A percentile compares a stretch with the other conserved stretches of the same genome.
phyloP scores from a whole-genome alignment of 192 early-diverging fungal species.

The Coemansia sp. region DNA sequence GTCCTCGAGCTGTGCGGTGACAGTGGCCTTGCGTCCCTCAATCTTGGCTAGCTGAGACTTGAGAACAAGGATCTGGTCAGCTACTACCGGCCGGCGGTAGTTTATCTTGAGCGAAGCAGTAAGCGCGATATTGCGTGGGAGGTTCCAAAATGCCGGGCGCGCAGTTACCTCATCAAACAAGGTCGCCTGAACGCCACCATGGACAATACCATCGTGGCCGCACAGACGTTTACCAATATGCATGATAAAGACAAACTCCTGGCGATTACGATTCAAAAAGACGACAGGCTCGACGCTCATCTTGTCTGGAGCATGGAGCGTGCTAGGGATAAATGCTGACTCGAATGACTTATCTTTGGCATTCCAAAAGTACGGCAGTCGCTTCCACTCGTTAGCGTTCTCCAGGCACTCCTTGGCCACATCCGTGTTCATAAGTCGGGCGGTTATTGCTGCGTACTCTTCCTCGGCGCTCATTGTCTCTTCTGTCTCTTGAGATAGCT shows the following conservation, averaged over 20 bases:
- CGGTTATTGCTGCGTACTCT: slow-evolving; percentile 8
- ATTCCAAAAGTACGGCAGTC: slow-evolving; percentile 49
- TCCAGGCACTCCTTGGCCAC: slow-evolving; percentile 41
- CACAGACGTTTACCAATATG: slow-evolving; percentile 74
- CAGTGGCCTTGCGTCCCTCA: slow-evolving; percentile 72
- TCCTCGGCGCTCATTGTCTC: neutral
- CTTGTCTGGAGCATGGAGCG: slow-evolving; percentile 31
- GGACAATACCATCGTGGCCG: slow-evolving; percentile 78
- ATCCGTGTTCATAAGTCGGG: slow-evolving; percentile 24
- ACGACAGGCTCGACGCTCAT: slow-evolving; percentile 44
- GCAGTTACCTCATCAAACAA: slow-evolving; percentile 71
- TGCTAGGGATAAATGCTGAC: slow-evolving; percentile 29
- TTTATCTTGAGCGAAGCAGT: slow-evolving; percentile 79
- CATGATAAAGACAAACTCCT: slow-evolving; percentile 56
- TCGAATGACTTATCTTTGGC: slow-evolving; percentile 1
- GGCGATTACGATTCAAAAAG: slow-evolving; percentile 53
- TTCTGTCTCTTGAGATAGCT: neutral
- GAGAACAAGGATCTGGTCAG: slow-evolving; percentile 63
- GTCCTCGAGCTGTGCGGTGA: slow-evolving; percentile 65
- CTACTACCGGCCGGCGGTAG: slow-evolving; percentile 68
- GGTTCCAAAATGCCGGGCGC: slow-evolving; percentile 59
- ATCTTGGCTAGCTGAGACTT: slow-evolving; percentile 57
- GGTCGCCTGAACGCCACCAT: slow-evolving; percentile 77
- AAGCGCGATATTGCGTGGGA: slow-evolving; percentile 71
- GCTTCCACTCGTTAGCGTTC: slow-evolving; percentile 51